Evolutionary conservation across 169 alveolate genomes (phyloP), one percentile per base, ranked within the genome.

Genomic region (Miamiensis avidus): DNA sequence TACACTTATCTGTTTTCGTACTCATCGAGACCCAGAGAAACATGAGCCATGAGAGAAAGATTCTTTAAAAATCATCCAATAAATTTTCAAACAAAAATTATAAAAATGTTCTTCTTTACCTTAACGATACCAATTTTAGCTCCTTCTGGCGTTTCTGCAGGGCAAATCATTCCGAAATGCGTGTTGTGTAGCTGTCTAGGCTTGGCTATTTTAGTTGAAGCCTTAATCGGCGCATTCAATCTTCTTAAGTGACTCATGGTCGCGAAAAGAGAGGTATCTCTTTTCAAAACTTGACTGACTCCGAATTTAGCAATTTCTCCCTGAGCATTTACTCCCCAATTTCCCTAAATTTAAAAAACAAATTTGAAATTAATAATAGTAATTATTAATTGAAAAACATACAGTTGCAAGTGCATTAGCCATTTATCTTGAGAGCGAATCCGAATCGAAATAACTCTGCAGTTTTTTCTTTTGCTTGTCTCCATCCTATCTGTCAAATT

Each of bases 141-240:
- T 25, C 99, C 99, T 93, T 99, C 99, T 0, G 99, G 99, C 29
- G 99, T 99, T 91, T 99, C 99, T 16, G 99, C 99, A 25, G 99
- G 99, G 90, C 99, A 99, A 64, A 99, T 98, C 99, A 99, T 98
- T 28, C 99, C 99, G 99, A 99, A 99, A 86, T 99, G 99, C 49
- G 99, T 99, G 94, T 99, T 99, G 93, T 99, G 99, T 27, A 99
- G 97, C 88, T 99, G 99, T 72, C 99, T 92, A 0, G 99, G 99
- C 91, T 99, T 99, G 49, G 99, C 99, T 88, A 99, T 93, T 94
- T 99, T 99, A 25, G 99, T 99, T 85, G 98, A 98, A 76, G 99
- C 97, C 64, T 99, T 99, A 34, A 99, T 91, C 16, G 99, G 99
- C 27, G 99, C 99, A 93, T 99, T 99, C 83, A 99, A 93, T 87